Base-by-base conservation (phyloP, 768 basidiomycete species). In the Auricularia sp. region DNA sequence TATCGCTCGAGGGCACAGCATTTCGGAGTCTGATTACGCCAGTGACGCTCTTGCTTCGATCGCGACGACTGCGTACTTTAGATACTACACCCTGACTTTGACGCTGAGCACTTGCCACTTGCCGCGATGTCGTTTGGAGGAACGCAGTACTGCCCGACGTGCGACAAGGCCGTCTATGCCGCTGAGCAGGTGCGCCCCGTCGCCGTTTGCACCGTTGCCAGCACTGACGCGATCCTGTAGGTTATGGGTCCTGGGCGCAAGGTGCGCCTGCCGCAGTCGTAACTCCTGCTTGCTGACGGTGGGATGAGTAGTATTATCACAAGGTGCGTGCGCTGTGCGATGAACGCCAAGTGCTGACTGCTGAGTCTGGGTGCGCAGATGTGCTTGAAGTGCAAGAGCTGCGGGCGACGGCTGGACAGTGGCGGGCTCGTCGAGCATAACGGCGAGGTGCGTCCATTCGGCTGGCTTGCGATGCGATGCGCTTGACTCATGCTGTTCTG, bases 171-270 rank as follows among this genome's bases (percentile, higher is more conserved):
- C 0, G 93, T 94, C 36, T 95, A 95, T 75, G 88, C 88, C 66
- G 92, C 91, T 62, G 92, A 95, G 74, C 91, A 94, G 83, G 90
- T 87, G 66, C 67, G 79, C 73, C 1, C 14, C 4, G 29, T 39
- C 35, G 14, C 54, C 62, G 61, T 42, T 8, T 16, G 42, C 21
- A 11, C 14, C 67, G 43, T 14, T 62, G 39, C 53, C 21, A 21
- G 36, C 60, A 43, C 51, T 62, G 60, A 64, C 60, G 35, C 47
- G 14, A 16, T 23, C 23, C 29, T 29, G 47, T 68, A 91, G 89
- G 84, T 83, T 36, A 85, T 94, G 79, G 93, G 93, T 21, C 93
- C 93, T 62, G 93, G 89, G 29, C 83, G 93, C 72, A 93, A 88
- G 84, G 93, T 91, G 71, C 70, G 83, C 68, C 51, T 66, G 16